Base-by-base conservation (phyloP, 2,329 filamentous ascomycete species). In the Aciculosporium take region DNA sequence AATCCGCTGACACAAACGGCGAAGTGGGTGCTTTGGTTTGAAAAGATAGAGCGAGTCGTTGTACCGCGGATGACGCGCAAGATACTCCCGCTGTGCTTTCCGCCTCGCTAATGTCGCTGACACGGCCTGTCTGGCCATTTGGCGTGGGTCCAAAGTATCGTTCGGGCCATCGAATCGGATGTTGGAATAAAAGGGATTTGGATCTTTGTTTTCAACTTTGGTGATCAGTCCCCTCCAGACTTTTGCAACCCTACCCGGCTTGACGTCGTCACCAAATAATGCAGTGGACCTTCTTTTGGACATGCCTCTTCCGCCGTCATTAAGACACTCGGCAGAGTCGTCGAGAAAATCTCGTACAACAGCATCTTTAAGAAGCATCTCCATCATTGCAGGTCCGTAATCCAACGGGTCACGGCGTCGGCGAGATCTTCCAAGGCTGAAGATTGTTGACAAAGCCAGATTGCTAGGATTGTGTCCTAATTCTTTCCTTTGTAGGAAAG, bases 331-430 rank as follows among this genome's bases (percentile, higher is more conserved):
- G 35, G 55, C 50, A 31, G 52, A 54, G 52, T 96, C 87, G 4
- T 96, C 87, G 3, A 98, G 72, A 47, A 98, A 98, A 53, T 96
- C 91, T 38, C 79, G 81, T 6, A 98, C 89, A 21, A 98, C 87
- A 1, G 87, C 86, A 60, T 96, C 89, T 56, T 96, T 96, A 35
- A 96, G 71, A 37, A 98, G 71, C 87, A 96, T 94, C 57, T 96
- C 91, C 57, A 94, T 83, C 41, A 86, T 88, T 6, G 86, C 87
- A 18, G 84, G 84, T 2, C 88, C 88, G 56, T 94, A 94, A 56
- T 95, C 88, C 13, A 96, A 67, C 2, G 89, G 88, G 56, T 96
- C 91, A 52, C 78, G 79, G 25, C 72, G 70, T 31, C 74, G 68
- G 23, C 67, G 67, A 51, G 74, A 65, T 53, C 75, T 69, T 40